A percentile compares a stretch with the other conserved stretches of the same genome.
These are phyloP conservation scores for Solanum ossicruentum DNA, from an alignment of 257 asterid species.

Conservation along the genomic window DNA sequence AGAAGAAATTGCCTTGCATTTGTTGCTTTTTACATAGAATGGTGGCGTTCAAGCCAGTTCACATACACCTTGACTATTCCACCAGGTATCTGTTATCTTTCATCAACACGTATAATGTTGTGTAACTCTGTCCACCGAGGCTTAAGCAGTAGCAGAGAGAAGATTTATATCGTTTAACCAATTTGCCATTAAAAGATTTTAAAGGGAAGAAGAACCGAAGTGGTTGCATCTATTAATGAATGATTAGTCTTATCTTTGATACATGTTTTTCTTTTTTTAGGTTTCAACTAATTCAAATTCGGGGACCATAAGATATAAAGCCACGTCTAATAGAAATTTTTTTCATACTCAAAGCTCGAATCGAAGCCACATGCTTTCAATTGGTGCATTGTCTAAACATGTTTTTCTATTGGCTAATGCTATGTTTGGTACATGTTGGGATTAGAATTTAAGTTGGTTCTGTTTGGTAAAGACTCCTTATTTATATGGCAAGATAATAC, in stretches of 20 bases:
- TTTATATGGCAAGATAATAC: not conserved
- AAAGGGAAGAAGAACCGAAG: not conserved
- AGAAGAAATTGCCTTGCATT: not conserved
- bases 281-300: not conserved
- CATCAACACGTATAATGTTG: not conserved
- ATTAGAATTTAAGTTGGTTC: not conserved
- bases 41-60: not conserved
- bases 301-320: accelerated
- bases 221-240: not conserved
- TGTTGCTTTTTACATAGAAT: not conserved
- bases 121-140: no score
- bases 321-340: accelerated
- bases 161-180: not conserved
- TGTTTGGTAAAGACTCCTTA: not conserved
- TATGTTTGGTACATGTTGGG: not conserved
- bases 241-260: not conserved
- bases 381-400: not conserved
- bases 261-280: not conserved
- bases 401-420: not conserved
- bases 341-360: not conserved
- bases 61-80: not conserved
- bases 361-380: not conserved
- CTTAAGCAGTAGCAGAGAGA: not conserved
- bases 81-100: not conserved
- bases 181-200: not conserved